These are phyloP conservation scores for Pluteus cervinus DNA, from an alignment of 768 basidiomycete genomes.

Conservation along the genomic window DNA sequence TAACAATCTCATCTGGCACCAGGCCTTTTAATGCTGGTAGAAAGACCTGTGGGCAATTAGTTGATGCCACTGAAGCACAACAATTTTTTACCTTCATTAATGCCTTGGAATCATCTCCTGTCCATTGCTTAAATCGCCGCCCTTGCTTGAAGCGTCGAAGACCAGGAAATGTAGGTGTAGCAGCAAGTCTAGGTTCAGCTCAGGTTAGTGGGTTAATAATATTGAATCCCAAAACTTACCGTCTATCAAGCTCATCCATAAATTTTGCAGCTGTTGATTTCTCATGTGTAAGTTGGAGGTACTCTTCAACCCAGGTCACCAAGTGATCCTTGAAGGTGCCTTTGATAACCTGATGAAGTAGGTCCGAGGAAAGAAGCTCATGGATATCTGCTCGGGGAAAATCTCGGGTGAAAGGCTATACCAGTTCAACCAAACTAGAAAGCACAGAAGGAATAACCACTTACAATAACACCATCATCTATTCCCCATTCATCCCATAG, in stretches of 20 bases:
- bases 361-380: conserved; percentile 24
- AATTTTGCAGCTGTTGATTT: conserved; percentile 13
- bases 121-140: conserved; percentile 6
- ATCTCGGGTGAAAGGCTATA: conserved; percentile 23
- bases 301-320: background rate
- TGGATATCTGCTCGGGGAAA: conserved; percentile 32
- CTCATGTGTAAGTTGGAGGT: background rate
- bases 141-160: conserved; percentile 4
- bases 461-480: conserved; percentile 22
- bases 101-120: conserved; percentile 8
- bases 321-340: conserved; percentile 14
- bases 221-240: conserved; percentile 11
- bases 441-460: no score
- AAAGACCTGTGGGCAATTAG: no score
- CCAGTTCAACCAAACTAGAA: no score
- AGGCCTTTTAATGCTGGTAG: no score
- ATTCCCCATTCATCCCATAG: conserved; percentile 30
- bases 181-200: no score
- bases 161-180: conserved; percentile 5
- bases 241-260: conserved; percentile 26
- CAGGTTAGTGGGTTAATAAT: background rate
- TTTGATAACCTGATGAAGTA: conserved; percentile 36
- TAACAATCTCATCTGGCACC: conserved; percentile 12
- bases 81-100: conserved; percentile 11
- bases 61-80: no score